These are phyloP conservation scores for Diaporthe amygdali DNA, from an alignment of 2,329 filamentous ascomycete species.

Conservation along the genomic window DNA sequence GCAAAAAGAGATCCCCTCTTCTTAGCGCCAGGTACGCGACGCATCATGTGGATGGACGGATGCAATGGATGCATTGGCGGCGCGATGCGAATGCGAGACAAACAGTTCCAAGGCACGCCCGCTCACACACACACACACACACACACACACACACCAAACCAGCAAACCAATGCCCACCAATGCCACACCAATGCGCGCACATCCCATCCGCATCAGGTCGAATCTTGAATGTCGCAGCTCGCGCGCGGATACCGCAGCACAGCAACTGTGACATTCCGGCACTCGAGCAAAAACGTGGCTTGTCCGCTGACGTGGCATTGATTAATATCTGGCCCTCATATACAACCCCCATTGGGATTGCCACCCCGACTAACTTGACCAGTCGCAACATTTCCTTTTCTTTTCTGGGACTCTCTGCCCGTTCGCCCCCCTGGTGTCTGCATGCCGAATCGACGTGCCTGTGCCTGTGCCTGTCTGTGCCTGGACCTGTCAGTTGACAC, in stretches of 20 bases:
- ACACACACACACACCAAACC: not conserved
- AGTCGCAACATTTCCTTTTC: slow-evolving; percentile 8
- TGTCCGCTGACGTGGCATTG: slow-evolving; percentile 11
- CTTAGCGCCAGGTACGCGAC: slow-evolving; percentile 6
- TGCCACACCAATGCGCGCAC: no score
- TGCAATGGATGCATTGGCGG: not conserved
- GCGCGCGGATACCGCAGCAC: not conserved
- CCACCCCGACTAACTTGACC: not conserved
- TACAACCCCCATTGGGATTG: not conserved
- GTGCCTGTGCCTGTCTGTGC: not conserved
- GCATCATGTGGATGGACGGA: not conserved
- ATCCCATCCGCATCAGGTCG: not conserved
- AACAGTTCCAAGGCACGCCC: not conserved
- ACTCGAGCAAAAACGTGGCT: slow-evolving; percentile 5
- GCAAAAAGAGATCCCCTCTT: not conserved
- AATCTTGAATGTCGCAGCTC: not conserved
- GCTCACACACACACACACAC: not conserved
- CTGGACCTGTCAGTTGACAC: no score
- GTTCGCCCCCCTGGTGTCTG: not conserved
- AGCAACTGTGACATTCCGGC: not conserved
- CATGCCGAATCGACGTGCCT: slow-evolving; percentile 1
- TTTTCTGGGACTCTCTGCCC: no score
- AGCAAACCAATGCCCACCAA: not conserved
- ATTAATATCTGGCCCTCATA: not conserved
- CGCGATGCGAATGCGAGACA: not conserved